Evolutionary conservation across 345 rosid genomes (phyloP).

Genomic region (Euphorbia peplus): DNA sequence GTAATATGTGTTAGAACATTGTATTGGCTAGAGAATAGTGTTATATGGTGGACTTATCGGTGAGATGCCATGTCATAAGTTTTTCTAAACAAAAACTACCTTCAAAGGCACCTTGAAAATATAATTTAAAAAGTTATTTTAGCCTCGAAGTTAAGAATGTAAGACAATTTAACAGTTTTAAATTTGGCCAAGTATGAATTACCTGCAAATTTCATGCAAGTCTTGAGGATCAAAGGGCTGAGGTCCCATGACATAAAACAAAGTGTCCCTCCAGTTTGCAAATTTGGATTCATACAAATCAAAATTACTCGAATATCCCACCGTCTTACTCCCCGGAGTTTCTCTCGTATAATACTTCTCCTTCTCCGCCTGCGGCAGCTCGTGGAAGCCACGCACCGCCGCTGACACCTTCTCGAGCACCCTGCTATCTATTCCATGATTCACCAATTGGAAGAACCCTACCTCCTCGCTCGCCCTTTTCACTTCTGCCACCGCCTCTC

Average conservation of each 20-base stretch:
- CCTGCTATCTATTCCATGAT: conserved; percentile 10
- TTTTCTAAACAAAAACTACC: too few species aligned
- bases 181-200: too few species aligned
- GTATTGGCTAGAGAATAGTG: too few species aligned
- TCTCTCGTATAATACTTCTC: conserved; percentile 7
- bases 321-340: background rate
- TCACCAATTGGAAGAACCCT: conserved; percentile 25
- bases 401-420: conserved; percentile 15
- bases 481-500: conserved; percentile 7
- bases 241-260: conserved; percentile 13
- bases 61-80: too few species aligned
- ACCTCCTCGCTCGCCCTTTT: background rate
- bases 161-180: too few species aligned
- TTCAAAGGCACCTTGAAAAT: too few species aligned
- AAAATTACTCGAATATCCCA: conserved; percentile 5
- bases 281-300: conserved; percentile 13
- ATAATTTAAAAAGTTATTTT: too few species aligned
- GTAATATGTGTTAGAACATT: too few species aligned
- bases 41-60: too few species aligned
- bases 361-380: conserved; percentile 12
- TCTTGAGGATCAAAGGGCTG: conserved; percentile 17
- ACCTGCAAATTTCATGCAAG: conserved; percentile 22
- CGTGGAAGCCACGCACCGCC: conserved; percentile 16
- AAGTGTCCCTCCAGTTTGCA: conserved; percentile 24
- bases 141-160: too few species aligned